These are phyloP conservation scores for Limnanthes douglasii DNA, from an alignment of 345 rosid species.

Conservation along the genomic window DNA sequence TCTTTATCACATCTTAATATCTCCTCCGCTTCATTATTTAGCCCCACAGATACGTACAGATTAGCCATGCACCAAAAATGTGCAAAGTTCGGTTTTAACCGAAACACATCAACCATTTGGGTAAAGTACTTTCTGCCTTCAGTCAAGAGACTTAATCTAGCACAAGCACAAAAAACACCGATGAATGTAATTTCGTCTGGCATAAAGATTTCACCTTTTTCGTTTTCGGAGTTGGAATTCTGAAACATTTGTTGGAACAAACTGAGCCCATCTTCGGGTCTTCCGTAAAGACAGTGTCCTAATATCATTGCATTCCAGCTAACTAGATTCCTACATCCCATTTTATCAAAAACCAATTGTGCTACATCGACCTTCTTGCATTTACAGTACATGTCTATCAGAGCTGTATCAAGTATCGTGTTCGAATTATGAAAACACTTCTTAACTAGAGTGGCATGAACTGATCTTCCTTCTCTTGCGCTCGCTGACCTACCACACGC, in stretches of 20 bases:
- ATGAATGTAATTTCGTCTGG: conserved; percentile 50
- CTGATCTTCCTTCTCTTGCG: conserved; percentile 53
- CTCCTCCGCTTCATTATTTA: conserved; percentile 31
- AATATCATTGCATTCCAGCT: conserved; percentile 75
- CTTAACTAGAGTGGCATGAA: conserved; percentile 37
- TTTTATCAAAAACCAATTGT: conserved; percentile 26
- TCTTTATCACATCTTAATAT: conserved; percentile 24
- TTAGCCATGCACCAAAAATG: conserved; percentile 79
- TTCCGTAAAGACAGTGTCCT: conserved; percentile 67
- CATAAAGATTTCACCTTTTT: no score
- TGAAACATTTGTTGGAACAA: conserved; percentile 27
- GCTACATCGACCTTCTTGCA: conserved; percentile 42
- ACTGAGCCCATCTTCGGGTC: conserved; percentile 38
- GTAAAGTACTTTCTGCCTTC: conserved; percentile 30
- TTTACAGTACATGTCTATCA: conserved; percentile 53
- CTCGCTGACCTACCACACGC: conserved; percentile 60
- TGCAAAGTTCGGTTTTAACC: conserved; percentile 54
- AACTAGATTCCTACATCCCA: conserved; percentile 23
- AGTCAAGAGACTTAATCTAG: conserved; percentile 27
- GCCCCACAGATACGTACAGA: conserved; percentile 28
- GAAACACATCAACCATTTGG: conserved; percentile 27
- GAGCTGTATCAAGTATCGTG: conserved; percentile 26
- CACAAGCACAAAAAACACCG: conserved; percentile 54
- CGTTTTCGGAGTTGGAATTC: not conserved
- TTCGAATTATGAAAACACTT: conserved; percentile 14